Conservation (phyloP, 768 basidiomycete species). For the Phanerochaete sordida region DNA sequence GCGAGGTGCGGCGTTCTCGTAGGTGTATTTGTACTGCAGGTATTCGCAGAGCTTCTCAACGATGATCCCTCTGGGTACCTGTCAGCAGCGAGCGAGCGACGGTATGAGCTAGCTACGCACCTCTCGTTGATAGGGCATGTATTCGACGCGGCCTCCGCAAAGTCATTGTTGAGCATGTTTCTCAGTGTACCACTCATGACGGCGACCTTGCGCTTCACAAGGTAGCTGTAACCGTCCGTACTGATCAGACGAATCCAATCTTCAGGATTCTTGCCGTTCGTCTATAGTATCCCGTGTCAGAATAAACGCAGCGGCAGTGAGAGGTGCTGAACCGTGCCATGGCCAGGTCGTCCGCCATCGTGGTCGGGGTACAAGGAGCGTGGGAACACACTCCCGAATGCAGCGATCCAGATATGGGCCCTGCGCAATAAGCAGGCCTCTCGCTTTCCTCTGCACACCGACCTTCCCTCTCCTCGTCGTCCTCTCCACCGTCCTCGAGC, state of each 20-base stretch:
- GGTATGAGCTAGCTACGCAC: slow-evolving; percentile 35
- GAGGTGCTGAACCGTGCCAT: neutral
- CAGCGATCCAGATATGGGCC: neutral
- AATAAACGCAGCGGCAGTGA: neutral
- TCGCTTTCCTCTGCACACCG: neutral
- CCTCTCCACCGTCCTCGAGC: slow-evolving; percentile 10
- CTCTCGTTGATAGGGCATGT: slow-evolving; percentile 69
- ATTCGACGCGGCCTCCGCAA: slow-evolving; percentile 70
- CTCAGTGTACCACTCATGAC: slow-evolving; percentile 77
- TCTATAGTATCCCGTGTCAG: neutral
- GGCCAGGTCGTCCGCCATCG: slow-evolving; percentile 7
- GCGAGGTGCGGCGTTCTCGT: slow-evolving; percentile 62
- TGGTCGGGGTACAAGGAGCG: neutral
- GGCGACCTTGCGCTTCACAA: slow-evolving; percentile 74
- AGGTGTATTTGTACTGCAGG: slow-evolving; percentile 80
- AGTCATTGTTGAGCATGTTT: slow-evolving; percentile 73
- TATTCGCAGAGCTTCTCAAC: slow-evolving; percentile 90
- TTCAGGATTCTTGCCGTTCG: slow-evolving; percentile 14
- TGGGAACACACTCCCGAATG: neutral
- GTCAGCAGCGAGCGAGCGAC: neutral
- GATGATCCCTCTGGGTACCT: slow-evolving; percentile 46
- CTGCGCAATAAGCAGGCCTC: neutral
- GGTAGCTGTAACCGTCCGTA: slow-evolving; percentile 77
- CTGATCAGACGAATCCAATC: slow-evolving; percentile 79
- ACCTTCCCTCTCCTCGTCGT: slow-evolving; percentile 5